Base-by-base conservation (phyloP, 1,139 yeast species). In the Entelexis sorbosivorans region DNA sequence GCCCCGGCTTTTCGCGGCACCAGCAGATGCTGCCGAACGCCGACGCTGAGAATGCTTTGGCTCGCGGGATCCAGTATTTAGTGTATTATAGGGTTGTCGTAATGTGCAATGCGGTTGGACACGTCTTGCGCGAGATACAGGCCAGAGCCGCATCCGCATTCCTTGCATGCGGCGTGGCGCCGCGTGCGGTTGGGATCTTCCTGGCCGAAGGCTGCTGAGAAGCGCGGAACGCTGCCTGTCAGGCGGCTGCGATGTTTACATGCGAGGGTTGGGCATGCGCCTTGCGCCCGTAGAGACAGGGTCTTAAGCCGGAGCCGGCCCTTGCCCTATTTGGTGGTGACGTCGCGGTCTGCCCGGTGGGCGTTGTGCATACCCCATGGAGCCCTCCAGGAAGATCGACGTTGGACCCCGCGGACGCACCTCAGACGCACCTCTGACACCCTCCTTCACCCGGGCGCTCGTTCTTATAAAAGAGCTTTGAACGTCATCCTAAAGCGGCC, bases 91-190 rank as follows among this genome's bases (percentile, higher is more conserved):
- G n/a, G n/a, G n/a, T n/a, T n/a, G n/a, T n/a, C n/a, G n/a, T n/a
- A n/a, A n/a, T n/a, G n/a, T n/a, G n/a, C n/a, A n/a, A n/a, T n/a
- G n/a, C n/a, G n/a, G n/a, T n/a, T 22, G 24, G 6, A 6, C 24
- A 6, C 24, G 24, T 4, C 6, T 22, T 22, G 24, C 24, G 24
- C 6, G 24, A 17, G 17, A n/a, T 8, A 13, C 10, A 13, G 16
- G 2, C 16, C 13, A n/a, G 20, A 29, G 44, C 44, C 34, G 44
- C 40, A 36, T n/a, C 16, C 28, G 17, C 22, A 35, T 49, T 49
- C 52, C 40, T 19, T 52, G 55, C 55, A 43, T 52, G 55, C 52
- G 55, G 55, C 55, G 45, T 29, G 20, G n/a, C 44, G 43, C 34
- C 33, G 29, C 50, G 17, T 24, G 34, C 16, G 33, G 22, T 17